These are phyloP conservation scores for Fusarium oligoseptatum DNA, from an alignment of 2,329 filamentous ascomycete species.

Conservation along the genomic window DNA sequence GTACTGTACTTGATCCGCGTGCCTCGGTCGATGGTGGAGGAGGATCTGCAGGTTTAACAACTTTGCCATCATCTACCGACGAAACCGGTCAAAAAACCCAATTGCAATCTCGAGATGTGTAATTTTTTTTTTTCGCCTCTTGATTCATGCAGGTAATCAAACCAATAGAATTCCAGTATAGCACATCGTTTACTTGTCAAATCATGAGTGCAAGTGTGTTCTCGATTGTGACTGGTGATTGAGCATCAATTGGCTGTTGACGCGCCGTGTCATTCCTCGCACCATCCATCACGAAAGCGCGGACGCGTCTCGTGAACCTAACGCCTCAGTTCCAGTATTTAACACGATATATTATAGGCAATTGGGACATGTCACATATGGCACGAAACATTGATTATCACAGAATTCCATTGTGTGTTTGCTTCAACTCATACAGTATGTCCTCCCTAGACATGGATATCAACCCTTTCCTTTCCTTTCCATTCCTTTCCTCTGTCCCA, in stretches of 20 bases:
- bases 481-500: background rate
- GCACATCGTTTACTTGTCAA: background rate
- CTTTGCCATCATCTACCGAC: background rate
- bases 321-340: background rate
- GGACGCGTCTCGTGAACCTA: background rate
- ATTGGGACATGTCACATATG: background rate
- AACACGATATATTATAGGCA: background rate
- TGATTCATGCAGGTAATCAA: background rate
- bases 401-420: slow-evolving; percentile 3
- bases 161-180: background rate
- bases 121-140: background rate
- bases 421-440: slow-evolving; percentile 9
- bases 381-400: background rate
- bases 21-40: background rate
- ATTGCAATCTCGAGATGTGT: slow-evolving; percentile 6
- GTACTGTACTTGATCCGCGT: background rate
- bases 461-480: background rate
- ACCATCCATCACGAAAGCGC: background rate
- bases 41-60: background rate
- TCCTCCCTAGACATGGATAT: background rate
- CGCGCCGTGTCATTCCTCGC: background rate
- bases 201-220: background rate
- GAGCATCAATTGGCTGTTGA: background rate
- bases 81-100: background rate
- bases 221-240: background rate